Evolutionary conservation across 2,329 filamentous ascomycete genomes (phyloP), one percentile per base, ranked within the genome.

Genomic region (Zymoseptoria passerinii): DNA sequence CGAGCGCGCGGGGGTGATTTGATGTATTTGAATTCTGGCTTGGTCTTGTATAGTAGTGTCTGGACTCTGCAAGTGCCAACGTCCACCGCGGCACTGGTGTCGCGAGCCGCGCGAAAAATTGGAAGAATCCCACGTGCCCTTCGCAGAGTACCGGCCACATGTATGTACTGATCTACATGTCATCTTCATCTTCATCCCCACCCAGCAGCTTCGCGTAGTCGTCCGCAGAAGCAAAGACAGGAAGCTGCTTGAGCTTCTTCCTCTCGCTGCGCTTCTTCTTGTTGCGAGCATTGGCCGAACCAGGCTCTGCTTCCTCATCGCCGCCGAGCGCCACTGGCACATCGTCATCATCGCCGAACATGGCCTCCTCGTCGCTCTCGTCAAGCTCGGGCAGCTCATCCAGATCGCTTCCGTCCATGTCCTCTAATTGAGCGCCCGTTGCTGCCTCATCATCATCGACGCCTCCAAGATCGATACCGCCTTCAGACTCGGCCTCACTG

Each of bases 141-240:
- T 3, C 49, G 49, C 10, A 50, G 23, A 7, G 16, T 50, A 50
- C 49, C 49, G 35, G 49, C 49, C 23, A 50, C 23, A 23, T 23
- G 23, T 23, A 23, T 23, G 23, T 23, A 23, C 49, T 5, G 19
- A 16, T 50, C 49, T 20, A 50, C 49, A 59, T 54, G 55, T 63
- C 61, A 2, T 66, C 63, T 52, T 67, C 64, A 51, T 65, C 65
- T 40, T 70, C 69, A 29, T 67, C 64, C 63, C 60, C 29, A 28
- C 61, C 62, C 50, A 74, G 59, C 63, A 74, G 81, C 67, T 88
- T 88, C 16, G 91, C 92, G 74, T 97, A 99, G 72, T 97, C 94
- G 56, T 97, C 94, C 29, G 82, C 88, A 29, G 90, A 95, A 19
- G 95, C 94, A 77, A 99, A 99, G 40, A 85, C 95, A 6, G 94